Base-by-base conservation (phyloP, 106 monocot species). In the Allium fistulosum region DNA sequence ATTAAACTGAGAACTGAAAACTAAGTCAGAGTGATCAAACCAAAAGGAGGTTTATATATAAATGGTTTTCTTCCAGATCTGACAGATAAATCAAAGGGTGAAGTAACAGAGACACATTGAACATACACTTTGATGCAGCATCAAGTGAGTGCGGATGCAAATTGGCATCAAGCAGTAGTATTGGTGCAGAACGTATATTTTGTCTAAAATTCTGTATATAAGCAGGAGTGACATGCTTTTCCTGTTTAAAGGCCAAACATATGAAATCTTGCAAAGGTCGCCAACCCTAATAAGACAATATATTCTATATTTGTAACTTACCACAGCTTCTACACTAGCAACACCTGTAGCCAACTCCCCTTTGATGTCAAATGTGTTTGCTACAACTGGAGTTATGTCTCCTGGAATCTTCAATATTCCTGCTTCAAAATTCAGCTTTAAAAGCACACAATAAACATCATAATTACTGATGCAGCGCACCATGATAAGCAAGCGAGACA, bases 131-230 rank as follows among this genome's bases (percentile, higher is more conserved):
- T 62, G 85, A 90, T 70, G 85, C 78, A 72, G 72, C 72, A 81
- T 94, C 77, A 67, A 94, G 80, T 18, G 87, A 80, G 1, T 68
- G n/a, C 11, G 72, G 73, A 63, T 71, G 67, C 68, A 94, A 77
- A 79, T 94, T 94, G 27, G 94, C 94, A 81, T 91, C 94, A 60
- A 94, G 74, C 72, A 94, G 77, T 61, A 94, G 22, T 15, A 88
- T 27, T 70, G 94, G 85, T 69, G 90, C 87, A 62, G 68, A 75
- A 53, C 45, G 61, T 66, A 94, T 87, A 57, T 74, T 77, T 56
- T 50, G 51, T 50, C 61, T 62, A 68, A 94, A 94, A 64, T 71
- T 73, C 14, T 18, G 26, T 74, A 94, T 80, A 80, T 82, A 85
- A 26, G 73, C 75, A 69, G 76, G 76, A 65, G 87, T 85, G 63